A percentile compares a stretch with the other conserved stretches of the same genome.
phyloP scores from a whole-genome alignment of 2,329 filamentous ascomycete genomes.

The Cadophora sp. region DNA sequence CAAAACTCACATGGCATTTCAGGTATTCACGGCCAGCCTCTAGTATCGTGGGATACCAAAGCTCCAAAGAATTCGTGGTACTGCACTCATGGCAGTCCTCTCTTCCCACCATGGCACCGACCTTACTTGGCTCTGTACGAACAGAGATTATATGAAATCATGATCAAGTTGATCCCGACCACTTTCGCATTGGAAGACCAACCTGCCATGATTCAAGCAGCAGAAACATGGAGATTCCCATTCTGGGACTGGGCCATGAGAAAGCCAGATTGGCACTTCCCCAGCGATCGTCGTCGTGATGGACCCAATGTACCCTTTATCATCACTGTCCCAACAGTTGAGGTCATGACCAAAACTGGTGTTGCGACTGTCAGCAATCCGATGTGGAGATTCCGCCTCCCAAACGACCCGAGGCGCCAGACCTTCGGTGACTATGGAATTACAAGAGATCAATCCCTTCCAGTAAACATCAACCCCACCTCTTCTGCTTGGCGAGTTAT shows the following conservation, averaged over 20 bases:
- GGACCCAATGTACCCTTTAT: conserved; percentile 30
- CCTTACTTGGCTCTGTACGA: conserved; percentile 61
- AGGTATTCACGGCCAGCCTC: conserved; percentile 32
- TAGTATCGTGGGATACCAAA: conserved; percentile 29
- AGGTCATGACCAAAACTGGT: conserved; percentile 31
- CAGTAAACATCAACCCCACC: conserved; percentile 11
- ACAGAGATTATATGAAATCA: conserved; percentile 46
- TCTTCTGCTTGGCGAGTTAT: background rate
- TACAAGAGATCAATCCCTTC: conserved; percentile 19
- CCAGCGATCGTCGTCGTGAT: conserved; percentile 20
- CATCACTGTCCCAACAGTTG: conserved; percentile 26
- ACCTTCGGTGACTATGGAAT: conserved; percentile 32
- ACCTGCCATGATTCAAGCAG: conserved; percentile 42
- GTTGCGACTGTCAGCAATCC: conserved; percentile 28
- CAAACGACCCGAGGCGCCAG: conserved; percentile 15
- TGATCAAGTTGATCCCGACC: conserved; percentile 29
- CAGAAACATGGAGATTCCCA: conserved; percentile 49
- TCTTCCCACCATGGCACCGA: conserved; percentile 55
- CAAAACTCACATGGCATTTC: background rate
- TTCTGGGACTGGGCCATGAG: conserved; percentile 56
- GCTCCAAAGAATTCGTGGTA: conserved; percentile 58
- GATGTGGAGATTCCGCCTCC: conserved; percentile 30
- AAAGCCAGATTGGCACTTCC: conserved; percentile 29
- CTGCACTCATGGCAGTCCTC: conserved; percentile 75
- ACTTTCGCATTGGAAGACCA: conserved; percentile 28